Base-by-base conservation (phyloP, 352 stramenopile genomes). In the Globisporangium spinosum region DNA sequence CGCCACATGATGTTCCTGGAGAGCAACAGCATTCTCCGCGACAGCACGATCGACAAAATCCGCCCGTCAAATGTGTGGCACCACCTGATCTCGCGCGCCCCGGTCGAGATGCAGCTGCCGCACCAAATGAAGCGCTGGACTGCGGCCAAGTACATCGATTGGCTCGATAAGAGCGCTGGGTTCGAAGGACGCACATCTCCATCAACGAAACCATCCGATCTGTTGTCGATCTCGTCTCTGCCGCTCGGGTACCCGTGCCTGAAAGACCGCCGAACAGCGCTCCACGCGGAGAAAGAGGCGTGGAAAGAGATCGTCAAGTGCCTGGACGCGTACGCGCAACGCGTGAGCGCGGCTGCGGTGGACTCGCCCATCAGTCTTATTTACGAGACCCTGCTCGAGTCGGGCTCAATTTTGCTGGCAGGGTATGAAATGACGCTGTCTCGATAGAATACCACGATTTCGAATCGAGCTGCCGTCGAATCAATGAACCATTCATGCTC, bases 41-140 rank as follows among this genome's bases (percentile, higher is more conserved):
- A 96, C 66, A 73, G 67, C 15, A 89, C 77, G 38, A 76, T 96
- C 35, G 88, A 96, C 69, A 93, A 91, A 68, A 79, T 96, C 55
- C 85, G 87, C 0, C 88, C 88, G 2, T 91, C 85, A 62, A 96
- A 94, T 20, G 84, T 96, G 57, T 96, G 88, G 86, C 88, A 96
- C 57, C 85, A 96, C 55, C 64, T 96, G 61, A 89, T 91, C 32
- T 76, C 82, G 45, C 82, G 87, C 2, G 86, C 76, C 25, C 86
- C 87, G 3, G 64, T 78, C 20, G 87, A 91, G 73, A 64, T 96
- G 47, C 82, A 93, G 71, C 63, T 93, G 15, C 88, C 88, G 32
- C 83, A 93, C 63, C 82, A 93, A 51, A 79, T 84, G 65, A 92
- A 90, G 76, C 78, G 78, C 15, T 91, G 79, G 83, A 87, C 73